phyloP scores from a whole-genome alignment of 2,329 filamentous ascomycete species.

The Fusarium nurragi region DNA sequence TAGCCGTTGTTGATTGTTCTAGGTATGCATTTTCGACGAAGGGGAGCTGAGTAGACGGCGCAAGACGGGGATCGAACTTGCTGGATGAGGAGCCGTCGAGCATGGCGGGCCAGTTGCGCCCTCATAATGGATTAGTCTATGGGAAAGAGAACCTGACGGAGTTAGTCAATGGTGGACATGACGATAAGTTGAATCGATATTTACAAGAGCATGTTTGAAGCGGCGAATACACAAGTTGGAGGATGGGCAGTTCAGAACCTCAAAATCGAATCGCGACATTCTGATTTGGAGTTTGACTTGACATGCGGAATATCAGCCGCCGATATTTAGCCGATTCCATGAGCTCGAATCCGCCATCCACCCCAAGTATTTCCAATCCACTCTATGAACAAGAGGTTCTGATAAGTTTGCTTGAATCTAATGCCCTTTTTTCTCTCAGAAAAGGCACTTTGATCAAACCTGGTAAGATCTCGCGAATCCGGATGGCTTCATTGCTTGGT shows the following conservation, averaged over 20 bases:
- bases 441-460: not conserved
- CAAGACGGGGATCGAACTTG: slow-evolving; percentile 49
- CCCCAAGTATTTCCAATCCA: not conserved
- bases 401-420: no score
- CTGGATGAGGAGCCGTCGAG: slow-evolving; percentile 52
- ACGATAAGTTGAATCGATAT: not conserved
- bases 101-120: slow-evolving; percentile 57
- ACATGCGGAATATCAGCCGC: slow-evolving; percentile 10
- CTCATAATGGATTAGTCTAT: slow-evolving; percentile 53
- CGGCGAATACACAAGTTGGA: slow-evolving; percentile 20
- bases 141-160: slow-evolving; percentile 31
- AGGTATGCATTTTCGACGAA: slow-evolving; percentile 43
- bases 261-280: slow-evolving; percentile 35
- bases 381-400: not conserved
- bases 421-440: no score
- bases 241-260: slow-evolving; percentile 31
- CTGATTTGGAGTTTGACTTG: slow-evolving; percentile 39
- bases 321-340: slow-evolving; percentile 42
- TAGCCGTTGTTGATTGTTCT: slow-evolving; percentile 36
- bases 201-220: slow-evolving; percentile 44
- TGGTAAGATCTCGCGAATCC: not conserved
- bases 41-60: slow-evolving; percentile 45
- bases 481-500: not conserved
- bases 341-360: not conserved
- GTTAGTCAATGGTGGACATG: slow-evolving; percentile 11